Evolutionary conservation across 2,329 filamentous ascomycete species (phyloP), one percentile per base, ranked within the genome.

Genomic region (Sclerotinia borealis): DNA sequence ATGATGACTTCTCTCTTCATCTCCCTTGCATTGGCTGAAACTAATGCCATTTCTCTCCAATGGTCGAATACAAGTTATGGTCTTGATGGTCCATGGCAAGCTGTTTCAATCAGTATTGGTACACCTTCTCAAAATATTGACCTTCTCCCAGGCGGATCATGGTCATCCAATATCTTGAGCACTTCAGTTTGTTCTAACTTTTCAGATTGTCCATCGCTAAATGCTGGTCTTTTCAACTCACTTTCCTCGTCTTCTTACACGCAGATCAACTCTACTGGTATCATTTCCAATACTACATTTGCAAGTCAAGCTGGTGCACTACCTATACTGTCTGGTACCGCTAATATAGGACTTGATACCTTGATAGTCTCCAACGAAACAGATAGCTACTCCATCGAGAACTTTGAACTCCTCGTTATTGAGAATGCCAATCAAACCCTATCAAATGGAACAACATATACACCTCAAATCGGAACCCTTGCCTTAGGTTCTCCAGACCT

Each of bases 81-180:
- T 17, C 68, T 65, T 4, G 68, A 68, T 55, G 64, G 68, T 43
- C 65, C 68, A 58, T 70, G 68, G 67, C 63, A 69, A 51, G 68
- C 68, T 4, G 51, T 69, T 25, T 50, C 64, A 36, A 43, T 70
- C 29, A 17, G 22, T n/a, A 54, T 70, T 45, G 65, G 68, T 15
- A 64, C 39, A 15, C 58, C 62, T 6, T 9, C 13, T n/a, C 67
- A 69, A 59, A 8, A 4, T 3, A 45, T 69, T 22, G 59, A 43
- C 45, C 61, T 69, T 10, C 63, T 65, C 48, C 68, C 65, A 19
- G 64, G 61, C 27, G 67, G 65, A 62, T 54, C 48, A 13, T 68
- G 63, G 39, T 36, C 29, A 11, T 61, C 56, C 6, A 61, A 66
- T n/a, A 31, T 68, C 17, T 49, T 69, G 13, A 47, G 62, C n/a